Percentiles rank a stretch among this genome's conserved stretches.
Conservation (phyloP, 371 early-diverging fungal species). For the Mucor velutinosus region DNA sequence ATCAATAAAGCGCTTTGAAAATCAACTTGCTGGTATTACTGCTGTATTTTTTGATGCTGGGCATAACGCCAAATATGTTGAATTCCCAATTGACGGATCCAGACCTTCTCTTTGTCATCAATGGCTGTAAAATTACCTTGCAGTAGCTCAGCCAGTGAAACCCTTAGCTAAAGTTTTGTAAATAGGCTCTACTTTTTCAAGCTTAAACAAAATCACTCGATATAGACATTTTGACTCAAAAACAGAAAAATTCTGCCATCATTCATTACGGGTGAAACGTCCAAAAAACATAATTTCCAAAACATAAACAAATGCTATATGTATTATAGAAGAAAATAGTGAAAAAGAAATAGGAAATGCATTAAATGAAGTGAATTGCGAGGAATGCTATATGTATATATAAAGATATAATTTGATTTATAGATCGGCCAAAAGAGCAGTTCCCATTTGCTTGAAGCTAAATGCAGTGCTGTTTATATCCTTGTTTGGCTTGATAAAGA, state of each 20-base stretch:
- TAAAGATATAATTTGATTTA: constrained; percentile 7
- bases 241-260: too few relatives aligned
- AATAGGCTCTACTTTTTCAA: neutral
- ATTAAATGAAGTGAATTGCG: neutral
- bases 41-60: neutral
- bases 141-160: neutral
- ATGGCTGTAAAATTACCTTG: neutral
- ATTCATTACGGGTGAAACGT: neutral
- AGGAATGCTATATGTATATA: neutral
- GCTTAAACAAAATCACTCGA: neutral
- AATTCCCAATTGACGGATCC: neutral
- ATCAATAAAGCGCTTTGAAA: neutral
- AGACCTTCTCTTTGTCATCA: neutral
- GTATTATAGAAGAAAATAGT: too few relatives aligned
- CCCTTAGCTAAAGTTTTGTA: neutral
- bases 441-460: constrained; percentile 30
- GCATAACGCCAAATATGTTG: neutral
- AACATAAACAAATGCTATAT: neutral
- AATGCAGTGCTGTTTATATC: constrained; percentile 10
- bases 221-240: neutral
- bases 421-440: constrained; percentile 29
- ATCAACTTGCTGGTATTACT: too few relatives aligned
- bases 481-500: constrained; percentile 60
- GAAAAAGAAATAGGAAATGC: neutral
- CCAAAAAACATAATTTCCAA: neutral